Percentiles rank a stretch among this genome's conserved stretches.
Conservation (phyloP, 2,329 filamentous ascomycete genomes). For the Tolypocladium tropicale region DNA sequence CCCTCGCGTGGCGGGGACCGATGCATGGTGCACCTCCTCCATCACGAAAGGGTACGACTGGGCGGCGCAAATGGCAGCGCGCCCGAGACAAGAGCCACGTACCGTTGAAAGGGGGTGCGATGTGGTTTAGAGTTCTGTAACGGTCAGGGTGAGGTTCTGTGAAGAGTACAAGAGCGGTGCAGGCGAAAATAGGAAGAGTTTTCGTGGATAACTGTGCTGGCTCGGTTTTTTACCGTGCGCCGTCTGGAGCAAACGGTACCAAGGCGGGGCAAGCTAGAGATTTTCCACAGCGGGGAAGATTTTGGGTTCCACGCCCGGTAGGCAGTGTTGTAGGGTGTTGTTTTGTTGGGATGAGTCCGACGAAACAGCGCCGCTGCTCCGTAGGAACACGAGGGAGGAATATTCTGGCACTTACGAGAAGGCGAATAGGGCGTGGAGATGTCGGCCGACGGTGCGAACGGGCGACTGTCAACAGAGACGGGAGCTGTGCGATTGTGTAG, state of each 20-base stretch:
- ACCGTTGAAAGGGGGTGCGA: constrained; percentile 10
- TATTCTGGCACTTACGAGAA: background rate
- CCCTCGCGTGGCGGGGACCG: background rate
- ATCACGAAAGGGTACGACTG: background rate
- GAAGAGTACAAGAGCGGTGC: constrained; percentile 4
- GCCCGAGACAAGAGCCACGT: background rate
- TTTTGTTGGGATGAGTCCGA: background rate
- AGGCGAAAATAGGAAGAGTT: constrained; percentile 14
- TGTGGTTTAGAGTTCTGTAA: constrained; percentile 3
- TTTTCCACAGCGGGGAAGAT: constrained; percentile 1
- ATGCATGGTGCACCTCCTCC: background rate
- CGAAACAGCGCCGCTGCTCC: background rate
- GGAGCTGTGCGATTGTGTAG: background rate
- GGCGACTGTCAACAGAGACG: background rate
- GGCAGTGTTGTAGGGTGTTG: background rate
- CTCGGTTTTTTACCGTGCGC: constrained; percentile 4
- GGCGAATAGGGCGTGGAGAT: background rate
- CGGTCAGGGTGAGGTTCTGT: constrained; percentile 6
- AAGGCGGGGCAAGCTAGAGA: constrained; percentile 1
- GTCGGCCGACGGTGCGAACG: background rate
- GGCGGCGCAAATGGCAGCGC: background rate
- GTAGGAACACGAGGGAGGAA: background rate
- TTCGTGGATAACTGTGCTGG: constrained; percentile 11
- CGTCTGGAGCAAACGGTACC: background rate
- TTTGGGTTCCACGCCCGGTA: background rate